Base-by-base conservation (phyloP, 192 early-diverging fungal species). In the Chytriomyces confervae region DNA sequence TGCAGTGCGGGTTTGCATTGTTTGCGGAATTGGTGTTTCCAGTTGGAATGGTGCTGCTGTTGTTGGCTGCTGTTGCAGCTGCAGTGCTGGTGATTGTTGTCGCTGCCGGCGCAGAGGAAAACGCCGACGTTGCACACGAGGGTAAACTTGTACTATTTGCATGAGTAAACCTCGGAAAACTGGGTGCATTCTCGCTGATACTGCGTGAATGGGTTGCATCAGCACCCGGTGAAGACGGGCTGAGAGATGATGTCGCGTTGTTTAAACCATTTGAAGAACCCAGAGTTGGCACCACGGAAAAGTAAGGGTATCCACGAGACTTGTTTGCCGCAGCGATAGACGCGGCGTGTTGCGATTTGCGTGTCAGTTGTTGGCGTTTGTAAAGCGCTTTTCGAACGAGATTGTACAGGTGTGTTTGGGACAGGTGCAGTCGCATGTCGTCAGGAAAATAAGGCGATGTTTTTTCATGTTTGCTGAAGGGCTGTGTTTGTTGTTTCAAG, bases 401-500 rank as follows among this genome's bases (percentile, higher is more conserved):
- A 45, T 16, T 50, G 24, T 49, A 69, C 3, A 69, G 7, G 11
- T 46, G 43, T n/a, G 67, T 69, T 48, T 69, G 67, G 11, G 67
- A 69, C 1, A 69, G 11, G 67, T 69, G 67, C 2, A 69, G 67
- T 0, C 67, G 24, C 18, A 69, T 47, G 24, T 69, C 67, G 3
- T 65, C 63, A 57, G 53, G 53, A 20, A 57, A 57, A 57, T 57
- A 57, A 20, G 53, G 53, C 53, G 53, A n/a, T 20, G 53, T 13
- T 57, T 57, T 57, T 57, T 57, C 16, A 57, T n/a, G 53, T n/a
- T n/a, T 13, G 53, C 53, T 57, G 53, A 57, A n/a, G 53, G 20
- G 53, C 13, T 57, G 53, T n/a, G 53, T 57, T n/a, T n/a, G 53
- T 57, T 65, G 11, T 61, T 61, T 5, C 57, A 61, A 61, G 16